A percentile compares a stretch with the other conserved stretches of the same genome.
Evolutionary conservation across 768 basidiomycete genomes (phyloP).

Genomic region (Suillus weaverae): DNA sequence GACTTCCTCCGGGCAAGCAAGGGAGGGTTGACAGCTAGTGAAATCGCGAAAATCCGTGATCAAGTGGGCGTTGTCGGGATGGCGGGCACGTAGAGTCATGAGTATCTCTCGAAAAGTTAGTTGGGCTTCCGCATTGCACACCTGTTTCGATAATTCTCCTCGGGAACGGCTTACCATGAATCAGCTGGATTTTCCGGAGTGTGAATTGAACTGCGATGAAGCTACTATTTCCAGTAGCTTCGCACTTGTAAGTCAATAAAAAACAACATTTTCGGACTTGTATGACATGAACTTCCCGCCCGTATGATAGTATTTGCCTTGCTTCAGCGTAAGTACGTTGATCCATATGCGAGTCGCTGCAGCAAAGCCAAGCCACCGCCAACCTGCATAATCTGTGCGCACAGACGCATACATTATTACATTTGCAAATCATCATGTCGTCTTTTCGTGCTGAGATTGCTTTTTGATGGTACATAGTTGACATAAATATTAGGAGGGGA

Average conservation of each 20-base stretch:
- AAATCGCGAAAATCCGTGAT: slow-evolving; percentile 93
- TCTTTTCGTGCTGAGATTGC: no score
- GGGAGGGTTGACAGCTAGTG: slow-evolving; percentile 72
- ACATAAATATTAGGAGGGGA: no score
- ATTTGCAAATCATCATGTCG: no score
- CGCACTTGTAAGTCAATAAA: not conserved
- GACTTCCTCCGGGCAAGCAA: slow-evolving; percentile 84
- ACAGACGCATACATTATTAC: no score
- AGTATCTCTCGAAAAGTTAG: not conserved
- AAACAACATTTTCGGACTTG: not conserved
- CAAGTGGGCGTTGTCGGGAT: slow-evolving; percentile 84
- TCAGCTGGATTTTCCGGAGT: no score
- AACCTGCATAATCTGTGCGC: no score
- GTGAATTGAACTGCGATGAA: no score
- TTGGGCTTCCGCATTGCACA: slow-evolving; percentile 1
- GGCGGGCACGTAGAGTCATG: slow-evolving; percentile 69
- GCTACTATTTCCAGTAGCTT: not conserved
- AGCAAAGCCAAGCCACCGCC: no score
- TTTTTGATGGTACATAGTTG: no score
- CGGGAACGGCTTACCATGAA: not conserved
- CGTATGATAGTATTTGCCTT: not conserved
- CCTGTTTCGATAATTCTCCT: not conserved
- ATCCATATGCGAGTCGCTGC: not conserved
- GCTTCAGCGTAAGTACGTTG: not conserved
- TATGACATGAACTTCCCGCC: not conserved